These are phyloP conservation scores for Coemansia sp. DNA, from an alignment of 192 early-diverging fungal genomes.

Conservation along the genomic window DNA sequence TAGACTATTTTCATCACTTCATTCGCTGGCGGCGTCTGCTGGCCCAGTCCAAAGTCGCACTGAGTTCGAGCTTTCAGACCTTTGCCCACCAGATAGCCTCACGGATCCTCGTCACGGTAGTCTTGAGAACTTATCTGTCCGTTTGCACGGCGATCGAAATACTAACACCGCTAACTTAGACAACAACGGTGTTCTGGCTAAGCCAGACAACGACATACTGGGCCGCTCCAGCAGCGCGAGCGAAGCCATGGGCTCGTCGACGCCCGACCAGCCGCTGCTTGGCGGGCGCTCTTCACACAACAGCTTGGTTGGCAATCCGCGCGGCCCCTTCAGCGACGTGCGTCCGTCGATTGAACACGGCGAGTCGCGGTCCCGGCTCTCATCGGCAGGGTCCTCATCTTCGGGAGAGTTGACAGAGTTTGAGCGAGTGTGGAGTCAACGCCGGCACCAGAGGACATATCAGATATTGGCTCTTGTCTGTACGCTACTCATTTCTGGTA, in stretches of 20 bases:
- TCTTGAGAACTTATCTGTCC: background rate
- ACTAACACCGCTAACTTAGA: constrained; percentile 1
- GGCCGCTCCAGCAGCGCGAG: constrained; percentile 6
- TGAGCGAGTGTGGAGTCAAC: constrained; percentile 35
- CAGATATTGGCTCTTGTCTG: constrained; percentile 60
- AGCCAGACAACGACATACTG: background rate
- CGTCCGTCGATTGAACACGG: constrained; percentile 17
- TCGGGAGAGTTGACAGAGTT: constrained; percentile 34
- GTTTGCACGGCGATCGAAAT: background rate
- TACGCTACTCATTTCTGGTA: constrained; percentile 63
- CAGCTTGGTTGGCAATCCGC: constrained; percentile 3
- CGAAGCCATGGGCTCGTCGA: constrained; percentile 14
- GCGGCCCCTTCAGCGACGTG: constrained; percentile 15
- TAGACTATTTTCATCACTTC: constrained; percentile 9
- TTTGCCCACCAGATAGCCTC: constrained; percentile 1
- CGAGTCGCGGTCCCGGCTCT: constrained; percentile 19
- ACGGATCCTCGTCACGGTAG: background rate
- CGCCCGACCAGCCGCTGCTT: constrained; percentile 53
- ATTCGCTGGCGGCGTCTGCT: background rate
- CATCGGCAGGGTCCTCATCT: constrained; percentile 22
- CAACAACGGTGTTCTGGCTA: background rate
- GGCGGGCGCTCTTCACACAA: constrained; percentile 3
- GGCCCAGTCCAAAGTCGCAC: background rate
- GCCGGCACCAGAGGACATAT: constrained; percentile 41
- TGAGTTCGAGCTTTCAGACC: constrained; percentile 18